Percentiles rank a stretch among this genome's conserved stretches.
These are phyloP conservation scores for Trichoderma erinaceum DNA, from an alignment of 495 filamentous ascomycete genomes.

Conservation along the genomic window DNA sequence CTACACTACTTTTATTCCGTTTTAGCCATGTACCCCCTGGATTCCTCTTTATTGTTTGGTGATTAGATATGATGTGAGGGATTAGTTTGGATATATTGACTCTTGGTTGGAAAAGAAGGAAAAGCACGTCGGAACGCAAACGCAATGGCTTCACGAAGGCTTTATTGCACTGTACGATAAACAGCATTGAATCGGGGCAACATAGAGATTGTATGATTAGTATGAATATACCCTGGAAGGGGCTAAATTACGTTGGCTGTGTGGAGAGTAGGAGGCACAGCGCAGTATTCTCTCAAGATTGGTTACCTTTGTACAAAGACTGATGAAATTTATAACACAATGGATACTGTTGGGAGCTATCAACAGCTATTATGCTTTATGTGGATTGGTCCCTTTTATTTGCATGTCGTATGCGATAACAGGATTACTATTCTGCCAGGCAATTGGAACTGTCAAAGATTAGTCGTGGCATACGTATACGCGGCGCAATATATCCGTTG, in stretches of 20 bases:
- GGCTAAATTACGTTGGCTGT: background rate
- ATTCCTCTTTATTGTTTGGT: no score
- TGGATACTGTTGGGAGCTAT: no score
- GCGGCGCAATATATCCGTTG: no score
- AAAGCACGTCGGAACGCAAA: background rate
- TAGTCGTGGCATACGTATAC: no score
- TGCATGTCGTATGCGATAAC: no score
- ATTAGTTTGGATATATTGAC: background rate
- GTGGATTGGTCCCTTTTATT: no score
- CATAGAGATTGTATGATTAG: conserved; percentile 1
- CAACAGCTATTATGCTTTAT: no score
- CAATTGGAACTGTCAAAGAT: no score
- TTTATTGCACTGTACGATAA: background rate
- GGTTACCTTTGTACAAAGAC: background rate
- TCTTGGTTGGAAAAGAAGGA: background rate
- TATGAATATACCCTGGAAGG: background rate
- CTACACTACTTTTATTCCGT: background rate
- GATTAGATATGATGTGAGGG: no score
- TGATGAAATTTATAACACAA: background rate
- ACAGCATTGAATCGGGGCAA: background rate
- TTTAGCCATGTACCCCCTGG: background rate
- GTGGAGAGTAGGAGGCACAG: background rate
- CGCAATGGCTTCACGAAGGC: background rate
- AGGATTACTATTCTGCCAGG: no score
- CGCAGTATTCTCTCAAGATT: background rate